Base-by-base conservation (phyloP, 768 basidiomycete species). In the Erythrobasidium yunnanense region DNA sequence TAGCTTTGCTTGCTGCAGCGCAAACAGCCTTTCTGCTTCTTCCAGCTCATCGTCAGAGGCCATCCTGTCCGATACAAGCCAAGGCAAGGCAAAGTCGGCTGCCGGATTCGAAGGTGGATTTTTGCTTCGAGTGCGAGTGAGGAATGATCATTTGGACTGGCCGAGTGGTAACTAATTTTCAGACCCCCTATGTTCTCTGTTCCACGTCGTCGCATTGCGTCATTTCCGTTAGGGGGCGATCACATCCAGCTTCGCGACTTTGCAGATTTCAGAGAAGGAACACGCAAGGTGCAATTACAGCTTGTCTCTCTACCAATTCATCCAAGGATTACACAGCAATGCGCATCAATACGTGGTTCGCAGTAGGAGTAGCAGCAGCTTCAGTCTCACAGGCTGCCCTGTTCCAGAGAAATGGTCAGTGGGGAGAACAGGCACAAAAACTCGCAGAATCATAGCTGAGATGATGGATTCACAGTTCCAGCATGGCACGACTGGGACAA, bases 401-500 rank as follows among this genome's bases (percentile, higher is more conserved):
- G 25, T 66, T 66, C 52, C 34, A 33, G 53, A 13, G 53, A 27
- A 25, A 55, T 33, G 67, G 46, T 63, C 33, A 45, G 58, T n/a
- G 18, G 33, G 4, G 20, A 7, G n/a, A 17, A 15, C 58, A 27
- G 35, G 35, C 22, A n/a, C 18, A 20, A 25, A 33, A n/a, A n/a
- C 50, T 23, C 32, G 29, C 15, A 62, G 25, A 29, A 27, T 22
- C 45, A 50, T 6, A 49, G 27, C n/a, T 56, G 33, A 38, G 25
- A 5, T 6, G 13, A 22, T 55, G 47, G 18, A 38, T n/a, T 17
- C 38, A 47, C 51, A 65, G 45, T 22, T 49, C 57, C 62, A 2
- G 60, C 60, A 63, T 63, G 60, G 65, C 52, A 52, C 54, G 63
- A 71, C 55, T 90, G 88, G 89, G 83, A 85, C 1, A 74, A 80